These are phyloP conservation scores for Ogataea philodendri DNA, from an alignment of 805 yeast genomes.

Conservation along the genomic window DNA sequence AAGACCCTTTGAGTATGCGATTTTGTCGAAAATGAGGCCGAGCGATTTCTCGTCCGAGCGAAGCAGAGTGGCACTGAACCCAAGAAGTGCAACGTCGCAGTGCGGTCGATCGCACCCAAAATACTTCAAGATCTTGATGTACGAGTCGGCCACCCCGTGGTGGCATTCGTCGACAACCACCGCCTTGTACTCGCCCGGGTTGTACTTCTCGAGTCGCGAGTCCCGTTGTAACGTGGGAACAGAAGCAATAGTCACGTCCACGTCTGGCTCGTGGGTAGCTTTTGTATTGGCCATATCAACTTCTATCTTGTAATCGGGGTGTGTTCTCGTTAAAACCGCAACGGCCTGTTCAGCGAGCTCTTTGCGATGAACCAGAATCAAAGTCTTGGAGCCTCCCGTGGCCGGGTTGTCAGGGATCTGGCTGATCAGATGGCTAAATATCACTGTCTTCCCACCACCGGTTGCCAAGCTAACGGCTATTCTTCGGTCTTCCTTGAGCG, in stretches of 20 bases:
- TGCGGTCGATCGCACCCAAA: conserved; percentile 48
- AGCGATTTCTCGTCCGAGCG: conserved; percentile 69
- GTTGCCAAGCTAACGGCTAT: conserved; percentile 87
- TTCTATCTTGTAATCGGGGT: conserved; percentile 54
- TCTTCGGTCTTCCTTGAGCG: conserved; percentile 44
- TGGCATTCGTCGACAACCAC: conserved; percentile 91
- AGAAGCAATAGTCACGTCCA: conserved; percentile 75
- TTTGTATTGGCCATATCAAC: conserved; percentile 65
- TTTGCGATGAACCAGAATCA: conserved; percentile 77
- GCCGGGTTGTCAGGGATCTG: conserved; percentile 26
- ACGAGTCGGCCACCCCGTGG: conserved; percentile 76
- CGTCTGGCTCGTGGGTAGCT: conserved; percentile 37
- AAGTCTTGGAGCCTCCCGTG: conserved; percentile 37
- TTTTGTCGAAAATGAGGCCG: conserved; percentile 60
- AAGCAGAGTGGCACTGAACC: conserved; percentile 86
- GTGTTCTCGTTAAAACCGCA: conserved; percentile 40
- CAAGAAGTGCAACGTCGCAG: conserved; percentile 58
- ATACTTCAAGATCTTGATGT: conserved; percentile 53
- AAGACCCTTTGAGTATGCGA: conserved; percentile 67
- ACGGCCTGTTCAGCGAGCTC: conserved; percentile 77
- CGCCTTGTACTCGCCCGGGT: conserved; percentile 62
- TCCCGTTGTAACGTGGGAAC: conserved; percentile 59
- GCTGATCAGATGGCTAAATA: conserved; percentile 59
- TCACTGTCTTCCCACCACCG: conserved; percentile 92
- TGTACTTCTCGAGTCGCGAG: conserved; percentile 48